Percentiles rank a stretch among this genome's conserved stretches.
phyloP scores from a whole-genome alignment of 495 filamentous ascomycete species.

The Neurospora sp. region DNA sequence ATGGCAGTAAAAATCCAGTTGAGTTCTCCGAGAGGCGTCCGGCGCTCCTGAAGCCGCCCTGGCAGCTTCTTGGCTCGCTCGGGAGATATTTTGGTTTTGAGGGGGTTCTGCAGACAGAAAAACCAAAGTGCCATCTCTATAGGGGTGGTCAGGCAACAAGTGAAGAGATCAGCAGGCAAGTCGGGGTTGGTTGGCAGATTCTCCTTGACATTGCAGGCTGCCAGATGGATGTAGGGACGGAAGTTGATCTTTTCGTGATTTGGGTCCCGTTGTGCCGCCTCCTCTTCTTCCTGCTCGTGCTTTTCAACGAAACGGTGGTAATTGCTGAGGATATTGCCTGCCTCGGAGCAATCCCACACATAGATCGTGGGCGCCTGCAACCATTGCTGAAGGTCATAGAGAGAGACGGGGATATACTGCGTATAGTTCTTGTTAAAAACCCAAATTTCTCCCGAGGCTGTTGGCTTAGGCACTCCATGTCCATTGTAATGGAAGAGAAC shows the following conservation, averaged over 20 bases:
- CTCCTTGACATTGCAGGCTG: constrained; percentile 80
- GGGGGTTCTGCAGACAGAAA: constrained; percentile 85
- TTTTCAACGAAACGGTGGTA: constrained; percentile 92
- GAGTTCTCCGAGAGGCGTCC: constrained; percentile 89
- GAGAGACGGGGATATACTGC: constrained; percentile 93
- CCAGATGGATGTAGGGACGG: constrained; percentile 75
- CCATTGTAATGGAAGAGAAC: constrained; percentile 98
- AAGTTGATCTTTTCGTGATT: constrained; percentile 57
- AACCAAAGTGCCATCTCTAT: constrained; percentile 95
- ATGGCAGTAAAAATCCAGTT: constrained; percentile 99
- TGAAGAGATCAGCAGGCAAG: constrained; percentile 91
- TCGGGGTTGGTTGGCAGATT: constrained; percentile 94
- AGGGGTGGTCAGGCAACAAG: constrained; percentile 88
- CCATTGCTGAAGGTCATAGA: constrained; percentile 95
- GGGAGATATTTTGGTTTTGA: constrained; percentile 62
- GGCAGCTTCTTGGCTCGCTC: constrained; percentile 75
- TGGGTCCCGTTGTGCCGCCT: constrained; percentile 61
- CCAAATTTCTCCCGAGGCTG: constrained; percentile 94
- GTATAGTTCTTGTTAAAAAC: constrained; percentile 99
- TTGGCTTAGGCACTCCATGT: constrained; percentile 95
- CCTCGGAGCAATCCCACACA: constrained; percentile 95
- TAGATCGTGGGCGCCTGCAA: constrained; percentile 90
- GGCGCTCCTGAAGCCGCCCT: constrained; percentile 79
- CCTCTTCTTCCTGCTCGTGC: constrained; percentile 76
- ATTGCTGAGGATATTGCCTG: constrained; percentile 88